These are phyloP conservation scores for Phycomyces nitens DNA, from an alignment of 192 early-diverging fungal genomes.

Conservation along the genomic window DNA sequence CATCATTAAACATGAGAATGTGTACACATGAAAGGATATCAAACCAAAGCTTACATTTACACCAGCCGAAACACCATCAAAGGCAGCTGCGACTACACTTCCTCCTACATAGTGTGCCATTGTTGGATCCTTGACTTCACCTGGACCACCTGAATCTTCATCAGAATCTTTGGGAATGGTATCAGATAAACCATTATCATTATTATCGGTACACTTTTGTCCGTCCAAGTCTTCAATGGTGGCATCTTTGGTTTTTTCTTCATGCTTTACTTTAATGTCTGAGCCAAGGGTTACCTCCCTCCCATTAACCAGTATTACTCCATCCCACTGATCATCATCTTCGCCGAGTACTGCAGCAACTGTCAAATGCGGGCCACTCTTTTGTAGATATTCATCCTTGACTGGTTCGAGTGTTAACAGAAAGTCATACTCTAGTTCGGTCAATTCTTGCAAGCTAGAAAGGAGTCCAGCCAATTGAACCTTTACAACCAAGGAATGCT, in stretches of 20 bases:
- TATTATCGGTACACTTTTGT: background rate
- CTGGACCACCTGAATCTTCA: background rate
- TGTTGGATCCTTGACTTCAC: background rate
- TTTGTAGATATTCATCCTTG: conserved; percentile 4
- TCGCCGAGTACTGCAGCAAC: conserved; percentile 25
- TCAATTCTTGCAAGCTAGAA: background rate
- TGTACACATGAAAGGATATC: background rate
- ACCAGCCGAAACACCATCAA: conserved; percentile 10
- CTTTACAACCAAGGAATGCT: conserved; percentile 13
- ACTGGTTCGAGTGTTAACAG: conserved; percentile 5
- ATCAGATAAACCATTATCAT: background rate
- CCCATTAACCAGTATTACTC: conserved; percentile 27
- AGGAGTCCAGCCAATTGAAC: background rate
- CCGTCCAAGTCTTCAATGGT: background rate
- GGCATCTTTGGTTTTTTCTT: background rate
- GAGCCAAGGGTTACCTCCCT: conserved; percentile 11
- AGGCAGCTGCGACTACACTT: conserved; percentile 11
- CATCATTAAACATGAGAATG: background rate
- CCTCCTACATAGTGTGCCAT: conserved; percentile 8
- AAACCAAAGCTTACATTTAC: conserved; percentile 13
- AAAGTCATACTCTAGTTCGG: conserved; percentile 18
- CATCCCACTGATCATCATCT: conserved; percentile 24
- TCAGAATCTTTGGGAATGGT: background rate
- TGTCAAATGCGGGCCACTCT: conserved; percentile 12
- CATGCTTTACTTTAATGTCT: conserved; percentile 7